phyloP scores from a whole-genome alignment of 345 rosid species.

The Citrus inodora region DNA sequence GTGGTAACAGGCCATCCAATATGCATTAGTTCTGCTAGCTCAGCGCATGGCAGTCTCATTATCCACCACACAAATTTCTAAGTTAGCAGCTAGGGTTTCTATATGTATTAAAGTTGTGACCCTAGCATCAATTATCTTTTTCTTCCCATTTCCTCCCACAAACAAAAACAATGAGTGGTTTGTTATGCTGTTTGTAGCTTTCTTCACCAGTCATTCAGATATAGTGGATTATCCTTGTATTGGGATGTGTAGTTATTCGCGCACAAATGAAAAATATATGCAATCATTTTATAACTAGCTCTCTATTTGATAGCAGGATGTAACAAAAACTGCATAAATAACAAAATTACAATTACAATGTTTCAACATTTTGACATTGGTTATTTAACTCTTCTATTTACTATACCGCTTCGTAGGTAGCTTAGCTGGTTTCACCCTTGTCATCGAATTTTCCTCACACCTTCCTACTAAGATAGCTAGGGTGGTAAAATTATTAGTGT shows the following conservation, averaged over 20 bases:
- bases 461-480: no score
- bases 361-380: neutral
- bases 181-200: neutral
- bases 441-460: no score
- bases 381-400: neutral
- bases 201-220: neutral
- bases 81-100: neutral
- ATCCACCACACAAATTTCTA: neutral
- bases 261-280: neutral
- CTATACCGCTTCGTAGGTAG: no score
- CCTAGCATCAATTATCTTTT: neutral
- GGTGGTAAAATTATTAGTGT: neutral
- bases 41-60: neutral
- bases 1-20: neutral
- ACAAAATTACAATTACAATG: neutral
- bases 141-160: neutral
- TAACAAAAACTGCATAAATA: neutral
- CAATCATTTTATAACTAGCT: no score
- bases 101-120: neutral
- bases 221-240: neutral
- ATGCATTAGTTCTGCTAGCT: neutral
- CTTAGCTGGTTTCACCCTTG: neutral
- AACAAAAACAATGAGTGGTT: conserved; percentile 1
- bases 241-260: neutral
- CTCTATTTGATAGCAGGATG: neutral